These are phyloP conservation scores for Zopfia rhizophila DNA, from an alignment of 2,329 filamentous ascomycete genomes.

Conservation along the genomic window DNA sequence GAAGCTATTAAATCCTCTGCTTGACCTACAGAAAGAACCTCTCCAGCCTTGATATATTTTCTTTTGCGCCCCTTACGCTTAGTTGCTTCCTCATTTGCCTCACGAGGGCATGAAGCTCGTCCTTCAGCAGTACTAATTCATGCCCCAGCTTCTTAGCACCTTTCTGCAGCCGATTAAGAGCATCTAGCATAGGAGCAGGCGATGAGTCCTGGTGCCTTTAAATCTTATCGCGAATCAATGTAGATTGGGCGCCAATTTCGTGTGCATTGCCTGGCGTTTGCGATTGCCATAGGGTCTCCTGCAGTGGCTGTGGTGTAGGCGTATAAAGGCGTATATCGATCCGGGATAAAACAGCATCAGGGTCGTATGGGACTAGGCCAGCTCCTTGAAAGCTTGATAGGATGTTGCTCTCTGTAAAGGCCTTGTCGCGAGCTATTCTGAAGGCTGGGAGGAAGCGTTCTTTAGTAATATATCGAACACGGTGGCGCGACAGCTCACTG, in stretches of 20 bases:
- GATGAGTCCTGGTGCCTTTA: conserved; percentile 7
- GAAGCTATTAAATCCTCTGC: conserved; percentile 14
- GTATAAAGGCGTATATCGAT: conserved; percentile 26
- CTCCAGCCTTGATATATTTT: conserved; percentile 3
- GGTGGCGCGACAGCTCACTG: conserved; percentile 30
- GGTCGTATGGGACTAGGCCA: conserved; percentile 41
- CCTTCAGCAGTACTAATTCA: conserved; percentile 5
- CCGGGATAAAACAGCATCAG: conserved; percentile 37
- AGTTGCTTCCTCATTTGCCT: conserved; percentile 14
- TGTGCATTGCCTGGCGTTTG: conserved; percentile 2
- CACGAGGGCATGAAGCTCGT: conserved; percentile 7
- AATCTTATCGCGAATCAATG: conserved; percentile 2
- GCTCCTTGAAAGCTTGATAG: conserved; percentile 34
- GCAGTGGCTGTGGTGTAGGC: conserved; percentile 2
- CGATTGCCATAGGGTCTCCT: conserved; percentile 1
- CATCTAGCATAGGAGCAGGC: conserved; percentile 14
- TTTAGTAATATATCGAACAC: conserved; percentile 36
- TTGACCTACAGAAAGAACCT: conserved; percentile 1
- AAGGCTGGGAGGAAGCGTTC: conserved; percentile 22
- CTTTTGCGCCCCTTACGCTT: conserved; percentile 1
- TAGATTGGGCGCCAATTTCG: conserved; percentile 4
- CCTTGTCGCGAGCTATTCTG: conserved; percentile 25
- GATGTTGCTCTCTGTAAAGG: conserved; percentile 36
- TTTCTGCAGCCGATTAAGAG: conserved; percentile 22
- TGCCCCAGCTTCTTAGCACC: conserved; percentile 6